These are phyloP conservation scores for Bryum argenteum DNA, from an alignment of 225 moss, liverwort and hornwort genomes.

Conservation along the genomic window DNA sequence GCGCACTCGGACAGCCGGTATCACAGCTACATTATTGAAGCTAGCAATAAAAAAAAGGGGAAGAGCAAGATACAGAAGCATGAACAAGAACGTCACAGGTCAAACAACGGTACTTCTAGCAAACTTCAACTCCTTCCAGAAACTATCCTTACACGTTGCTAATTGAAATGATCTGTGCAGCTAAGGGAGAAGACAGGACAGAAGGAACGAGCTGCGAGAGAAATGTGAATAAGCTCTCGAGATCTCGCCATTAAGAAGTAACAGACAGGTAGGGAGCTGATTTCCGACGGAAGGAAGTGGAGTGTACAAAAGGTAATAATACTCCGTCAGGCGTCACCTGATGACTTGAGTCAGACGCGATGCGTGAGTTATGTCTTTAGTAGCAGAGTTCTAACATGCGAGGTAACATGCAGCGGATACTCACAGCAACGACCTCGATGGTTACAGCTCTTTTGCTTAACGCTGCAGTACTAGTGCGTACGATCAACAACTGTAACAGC, in stretches of 20 bases:
- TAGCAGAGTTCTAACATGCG: constrained; percentile 30
- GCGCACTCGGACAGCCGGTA: background rate
- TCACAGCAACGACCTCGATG: constrained; percentile 18
- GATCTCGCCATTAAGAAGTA: background rate
- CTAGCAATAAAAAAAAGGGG: background rate
- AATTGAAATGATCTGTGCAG: background rate
- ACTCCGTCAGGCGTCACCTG: constrained; percentile 13
- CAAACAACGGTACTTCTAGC: background rate
- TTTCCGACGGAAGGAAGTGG: constrained; percentile 9
- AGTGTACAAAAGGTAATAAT: constrained; percentile 14
- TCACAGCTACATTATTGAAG: background rate
- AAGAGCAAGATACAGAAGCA: background rate
- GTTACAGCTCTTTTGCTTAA: constrained; percentile 23
- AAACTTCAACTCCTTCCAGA: background rate
- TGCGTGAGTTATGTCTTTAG: background rate
- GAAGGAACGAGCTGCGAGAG: background rate
- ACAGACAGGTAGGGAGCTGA: background rate
- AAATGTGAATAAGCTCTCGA: background rate
- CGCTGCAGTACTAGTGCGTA: background rate
- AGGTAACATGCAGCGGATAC: constrained; percentile 26
- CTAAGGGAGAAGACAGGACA: background rate
- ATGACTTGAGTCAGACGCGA: constrained; percentile 27
- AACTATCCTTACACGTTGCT: background rate
- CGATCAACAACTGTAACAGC: constrained; percentile 20
- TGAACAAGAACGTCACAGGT: background rate